These are phyloP conservation scores for Alternaria brassicicola DNA, from an alignment of 2,329 filamentous ascomycete species.

Conservation along the genomic window DNA sequence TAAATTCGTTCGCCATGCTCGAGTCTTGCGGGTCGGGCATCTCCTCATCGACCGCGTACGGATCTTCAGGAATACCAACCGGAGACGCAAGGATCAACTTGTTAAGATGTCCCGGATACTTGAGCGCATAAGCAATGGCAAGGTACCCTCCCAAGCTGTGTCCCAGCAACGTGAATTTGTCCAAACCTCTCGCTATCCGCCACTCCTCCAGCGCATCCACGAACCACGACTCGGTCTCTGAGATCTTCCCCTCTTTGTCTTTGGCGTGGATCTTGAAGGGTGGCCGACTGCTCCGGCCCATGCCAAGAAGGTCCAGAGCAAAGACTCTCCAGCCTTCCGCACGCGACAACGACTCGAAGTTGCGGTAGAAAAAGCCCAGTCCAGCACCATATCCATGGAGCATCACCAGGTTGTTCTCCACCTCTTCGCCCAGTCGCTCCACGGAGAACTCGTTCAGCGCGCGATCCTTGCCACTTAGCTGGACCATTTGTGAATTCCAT, in stretches of 20 bases:
- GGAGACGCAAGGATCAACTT: conserved; percentile 95
- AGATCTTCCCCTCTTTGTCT: conserved; percentile 77
- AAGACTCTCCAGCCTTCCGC: conserved; percentile 85
- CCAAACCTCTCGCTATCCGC: conserved; percentile 85
- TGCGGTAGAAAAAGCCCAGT: conserved; percentile 97
- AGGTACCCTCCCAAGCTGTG: conserved; percentile 96
- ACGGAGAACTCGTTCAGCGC: conserved; percentile 92
- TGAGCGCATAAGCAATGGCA: conserved; percentile 91
- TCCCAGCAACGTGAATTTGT: conserved; percentile 90
- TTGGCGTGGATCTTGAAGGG: conserved; percentile 85
- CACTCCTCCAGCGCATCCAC: conserved; percentile 96
- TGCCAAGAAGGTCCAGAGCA: conserved; percentile 91
- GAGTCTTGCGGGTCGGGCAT: conserved; percentile 78
- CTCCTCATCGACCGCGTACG: conserved; percentile 80
- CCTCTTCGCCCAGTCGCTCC: conserved; percentile 77
- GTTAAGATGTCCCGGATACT: conserved; percentile 92
- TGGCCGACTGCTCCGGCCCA: conserved; percentile 87
- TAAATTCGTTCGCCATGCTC: conserved; percentile 77
- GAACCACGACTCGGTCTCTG: conserved; percentile 94
- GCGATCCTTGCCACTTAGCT: conserved; percentile 82
- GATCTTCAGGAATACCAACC: conserved; percentile 92
- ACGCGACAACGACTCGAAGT: conserved; percentile 86
- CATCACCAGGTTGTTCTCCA: conserved; percentile 90
- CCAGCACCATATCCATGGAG: conserved; percentile 96
- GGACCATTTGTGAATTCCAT: conserved; percentile 86